These are phyloP conservation scores for Streptanthus diversifolius DNA, from an alignment of 345 rosid species.

Conservation along the genomic window DNA sequence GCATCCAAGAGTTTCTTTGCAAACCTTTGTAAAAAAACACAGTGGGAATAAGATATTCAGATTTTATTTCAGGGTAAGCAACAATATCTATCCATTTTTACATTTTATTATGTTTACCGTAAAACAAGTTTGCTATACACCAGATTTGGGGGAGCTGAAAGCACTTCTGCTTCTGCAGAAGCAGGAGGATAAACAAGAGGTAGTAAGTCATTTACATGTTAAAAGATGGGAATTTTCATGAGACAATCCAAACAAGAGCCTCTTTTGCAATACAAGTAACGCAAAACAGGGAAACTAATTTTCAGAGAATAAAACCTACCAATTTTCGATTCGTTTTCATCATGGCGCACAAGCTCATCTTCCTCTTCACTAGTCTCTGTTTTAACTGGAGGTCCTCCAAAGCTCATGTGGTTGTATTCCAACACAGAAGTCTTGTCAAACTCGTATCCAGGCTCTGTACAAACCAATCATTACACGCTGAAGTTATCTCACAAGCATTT, in stretches of 20 bases:
- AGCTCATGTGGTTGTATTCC: constrained; percentile 91
- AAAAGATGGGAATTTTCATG: background rate
- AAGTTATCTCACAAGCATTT: constrained; percentile 6
- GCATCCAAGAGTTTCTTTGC: constrained; percentile 92
- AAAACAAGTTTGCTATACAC: constrained; percentile 90
- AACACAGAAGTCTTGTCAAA: constrained; percentile 64
- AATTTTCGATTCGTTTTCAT: constrained; percentile 67
- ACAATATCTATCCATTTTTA: background rate
- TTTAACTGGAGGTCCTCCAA: constrained; percentile 90
- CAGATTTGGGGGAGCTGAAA: constrained; percentile 95
- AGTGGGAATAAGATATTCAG: background rate
- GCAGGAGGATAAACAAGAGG: background rate
- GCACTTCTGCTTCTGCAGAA: constrained; percentile 86
- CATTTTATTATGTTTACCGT: constrained; percentile 45
- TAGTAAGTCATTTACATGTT: background rate
- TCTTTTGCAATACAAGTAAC: background rate
- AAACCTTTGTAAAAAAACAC: constrained; percentile 49
- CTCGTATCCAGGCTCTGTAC: constrained; percentile 79
- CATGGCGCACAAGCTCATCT: constrained; percentile 52
- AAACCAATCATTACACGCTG: constrained; percentile 7
- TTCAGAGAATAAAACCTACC: constrained; percentile 43
- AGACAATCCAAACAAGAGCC: constrained; percentile 6
- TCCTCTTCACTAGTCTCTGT: constrained; percentile 78
- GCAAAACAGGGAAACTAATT: background rate
- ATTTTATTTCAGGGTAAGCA: constrained; percentile 4